Evolutionary conservation across 305 asterid species (phyloP), one percentile per base, ranked within the genome.

Genomic region (Fraxinus sp.): DNA sequence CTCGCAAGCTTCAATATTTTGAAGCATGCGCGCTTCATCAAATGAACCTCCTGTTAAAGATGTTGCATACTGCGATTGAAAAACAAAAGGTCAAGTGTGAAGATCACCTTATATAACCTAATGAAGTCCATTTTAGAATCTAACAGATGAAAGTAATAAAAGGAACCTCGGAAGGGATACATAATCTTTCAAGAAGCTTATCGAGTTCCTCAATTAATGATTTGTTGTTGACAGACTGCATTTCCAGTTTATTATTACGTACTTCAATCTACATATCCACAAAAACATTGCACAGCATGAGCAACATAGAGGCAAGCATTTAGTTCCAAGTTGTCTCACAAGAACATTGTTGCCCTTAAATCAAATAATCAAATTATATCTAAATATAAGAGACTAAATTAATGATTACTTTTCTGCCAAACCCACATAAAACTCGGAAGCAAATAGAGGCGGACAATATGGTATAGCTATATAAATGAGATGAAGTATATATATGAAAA

Each of bases 191-290:
- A 84, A 96, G 95, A 91, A 96, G 99, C 93, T 90, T 94, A 84
- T 96, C 98, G 70, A 96, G 98, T 87, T 94, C 98, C 89, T 92
- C 97, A 83, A 94, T 88, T 84, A 96, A 89, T 20, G 93, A 79
- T 86, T 90, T 90, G 85, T 96, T 96, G 89, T 96, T 96, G 59
- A 96, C 98, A 10, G 99, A 96, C 90, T 94, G 99, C 98, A 94
- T 93, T 89, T 93, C 98, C 90, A 96, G 90, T 90, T 96, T 94
- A 92, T 96, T 96, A 85, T 96, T 96, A 52, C 98, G 97, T 64
- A 90, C 91, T 90, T 96, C 99, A 83, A 96, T 96, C 98, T 95
- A 97, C 92, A 87, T 77, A 83, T 22, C 83, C 83, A 84, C 37
- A 43, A 87, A 83, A 46, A 78, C 43, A 75, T 52, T 43, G 28